Conservation (phyloP, 805 yeast species). For the Blastobotrys americana region DNA sequence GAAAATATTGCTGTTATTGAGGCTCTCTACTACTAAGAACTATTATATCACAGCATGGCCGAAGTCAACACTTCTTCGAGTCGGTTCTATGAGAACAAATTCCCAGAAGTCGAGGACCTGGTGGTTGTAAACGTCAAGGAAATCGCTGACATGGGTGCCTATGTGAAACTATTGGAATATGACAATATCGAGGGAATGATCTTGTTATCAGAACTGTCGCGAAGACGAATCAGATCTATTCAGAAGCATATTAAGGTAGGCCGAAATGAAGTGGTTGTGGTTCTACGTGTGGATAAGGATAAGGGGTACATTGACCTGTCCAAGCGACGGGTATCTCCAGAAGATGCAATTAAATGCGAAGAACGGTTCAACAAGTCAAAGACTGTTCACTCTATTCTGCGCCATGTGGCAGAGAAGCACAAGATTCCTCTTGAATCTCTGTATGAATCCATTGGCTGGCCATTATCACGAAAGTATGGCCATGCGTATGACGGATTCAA, state of each 20-base stretch:
- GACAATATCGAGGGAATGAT: constrained; percentile 99
- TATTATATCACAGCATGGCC: constrained; percentile 14
- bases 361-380: constrained; percentile 94
- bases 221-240: constrained; percentile 97
- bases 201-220: constrained; percentile 84
- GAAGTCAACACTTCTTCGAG: constrained; percentile 56
- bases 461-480: constrained; percentile 88
- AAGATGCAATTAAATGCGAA: constrained; percentile 94
- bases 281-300: constrained; percentile 95
- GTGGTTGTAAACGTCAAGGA: constrained; percentile 90
- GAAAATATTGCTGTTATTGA: too few species aligned
- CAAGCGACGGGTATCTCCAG: constrained; percentile 96
- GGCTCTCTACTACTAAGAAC: too few species aligned
- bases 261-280: constrained; percentile 96
- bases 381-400: constrained; percentile 95
- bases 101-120: constrained; percentile 97
- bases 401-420: constrained; percentile 98
- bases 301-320: constrained; percentile 97
- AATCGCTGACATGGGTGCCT: constrained; percentile 99
- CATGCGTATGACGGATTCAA: constrained; percentile 98
- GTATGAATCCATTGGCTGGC: constrained; percentile 94
- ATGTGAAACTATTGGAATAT: constrained; percentile 85
- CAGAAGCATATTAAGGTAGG: constrained; percentile 98
- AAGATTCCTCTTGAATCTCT: constrained; percentile 76
- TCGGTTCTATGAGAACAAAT: constrained; percentile 96